Conservation (phyloP, 352 stramenopile genomes). For the Pythium periplocum region DNA sequence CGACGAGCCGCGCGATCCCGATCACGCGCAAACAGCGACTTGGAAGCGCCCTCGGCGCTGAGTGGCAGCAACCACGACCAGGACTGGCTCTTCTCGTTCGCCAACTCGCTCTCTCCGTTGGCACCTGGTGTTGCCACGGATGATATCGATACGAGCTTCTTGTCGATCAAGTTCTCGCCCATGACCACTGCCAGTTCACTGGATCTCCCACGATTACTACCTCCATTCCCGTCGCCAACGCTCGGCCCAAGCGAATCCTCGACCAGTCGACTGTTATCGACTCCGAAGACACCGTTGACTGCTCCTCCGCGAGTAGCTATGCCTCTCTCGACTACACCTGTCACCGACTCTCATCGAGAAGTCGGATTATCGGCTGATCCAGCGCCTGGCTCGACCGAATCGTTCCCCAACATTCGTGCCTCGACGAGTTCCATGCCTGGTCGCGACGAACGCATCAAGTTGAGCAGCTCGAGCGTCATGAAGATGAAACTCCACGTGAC, state of each 20-base stretch:
- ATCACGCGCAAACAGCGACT: slow-evolving; percentile 12
- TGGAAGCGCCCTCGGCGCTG: slow-evolving; percentile 34
- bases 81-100: slow-evolving; percentile 80
- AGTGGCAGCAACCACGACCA: slow-evolving; percentile 38
- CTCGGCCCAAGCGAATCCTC: slow-evolving; percentile 2
- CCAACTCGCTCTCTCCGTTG: slow-evolving; percentile 67
- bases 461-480: slow-evolving; percentile 59
- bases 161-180: slow-evolving; percentile 57
- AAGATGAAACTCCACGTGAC: slow-evolving; percentile 72
- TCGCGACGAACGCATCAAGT: slow-evolving; percentile 53
- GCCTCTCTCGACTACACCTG: no score
- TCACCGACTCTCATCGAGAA: no score
- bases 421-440: slow-evolving; percentile 70
- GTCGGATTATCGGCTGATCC: no score
- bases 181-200: slow-evolving; percentile 39
- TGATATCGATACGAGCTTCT: slow-evolving; percentile 57
- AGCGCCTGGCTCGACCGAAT: slow-evolving; percentile 26
- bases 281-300: slow-evolving; percentile 11
- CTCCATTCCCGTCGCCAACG: slow-evolving; percentile 45
- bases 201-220: slow-evolving; percentile 63
- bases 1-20: slow-evolving; percentile 3
- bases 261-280: background rate
- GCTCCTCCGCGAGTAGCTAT: no score
- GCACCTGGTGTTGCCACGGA: slow-evolving; percentile 27
- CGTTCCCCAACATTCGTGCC: slow-evolving; percentile 78